Base-by-base conservation (phyloP, 306 rosid species). In the Prinsepia uniflora region DNA sequence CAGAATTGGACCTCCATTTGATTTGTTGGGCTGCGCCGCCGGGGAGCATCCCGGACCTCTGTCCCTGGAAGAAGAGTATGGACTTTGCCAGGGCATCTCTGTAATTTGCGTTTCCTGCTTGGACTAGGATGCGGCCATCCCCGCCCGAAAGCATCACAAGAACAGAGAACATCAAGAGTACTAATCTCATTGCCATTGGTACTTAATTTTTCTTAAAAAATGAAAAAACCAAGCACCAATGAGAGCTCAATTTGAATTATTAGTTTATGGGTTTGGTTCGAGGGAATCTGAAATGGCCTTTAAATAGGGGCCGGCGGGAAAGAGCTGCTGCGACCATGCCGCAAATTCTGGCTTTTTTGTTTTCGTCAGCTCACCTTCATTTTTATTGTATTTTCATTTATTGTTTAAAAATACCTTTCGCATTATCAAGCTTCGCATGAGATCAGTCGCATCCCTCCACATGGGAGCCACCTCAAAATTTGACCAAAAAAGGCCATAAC, bases 71-170 rank as follows among this genome's bases (percentile, higher is more conserved):
- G 76, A 94, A 94, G 81, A 94, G 62, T 1, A 94, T 47, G 4
- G 98, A 87, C 70, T 94, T 94, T 0, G 89, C 85, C 73, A 94
- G 75, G 18, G 98, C 98, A 10, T 90, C 98, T 84, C 80, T 60
- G 59, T 94, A 94, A 41, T 94, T 84, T 1, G 86, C 90, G 45
- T 79, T 75, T 43, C 53, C 54, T 67, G 48, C 72, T 48, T 74
- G 78, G 68, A 77, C 80, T 76, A 79, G 77, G 20, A 78, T 89
- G 56, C 22, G 75, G 0, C 11, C 7, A 2, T 7, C 44, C 3
- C 7, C 44, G 18, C 60, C 63, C 45, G 64, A 39, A 7, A 52
- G 6, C 44, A 72, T 45, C 30, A 75, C 55, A 24, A 75, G 22
- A n/a, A 82, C 58, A 53, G 67, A 59, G 39, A n/a, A 13, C 12